Conservation (phyloP, 345 rosid genomes). For the Boechera stricta region DNA sequence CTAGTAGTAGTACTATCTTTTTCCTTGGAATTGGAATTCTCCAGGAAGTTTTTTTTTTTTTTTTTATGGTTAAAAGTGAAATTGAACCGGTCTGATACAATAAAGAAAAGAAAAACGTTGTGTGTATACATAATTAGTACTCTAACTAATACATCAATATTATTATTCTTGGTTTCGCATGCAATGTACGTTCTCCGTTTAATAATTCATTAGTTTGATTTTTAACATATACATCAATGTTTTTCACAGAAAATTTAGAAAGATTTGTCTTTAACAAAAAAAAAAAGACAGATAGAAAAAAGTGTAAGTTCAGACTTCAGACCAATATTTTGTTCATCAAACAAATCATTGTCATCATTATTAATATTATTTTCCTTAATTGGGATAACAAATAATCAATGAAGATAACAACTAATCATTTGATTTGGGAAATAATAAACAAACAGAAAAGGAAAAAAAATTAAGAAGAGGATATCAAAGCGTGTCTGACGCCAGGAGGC, state of each 20-base stretch:
- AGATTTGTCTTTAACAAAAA: not conserved
- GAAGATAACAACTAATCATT: constrained; percentile 13
- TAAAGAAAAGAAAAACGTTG: not conserved
- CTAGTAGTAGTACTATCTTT: not conserved
- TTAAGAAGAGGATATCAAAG: constrained; percentile 35
- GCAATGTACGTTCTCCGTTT: constrained; percentile 3
- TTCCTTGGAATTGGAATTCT: not conserved
- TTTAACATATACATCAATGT: constrained; percentile 3
- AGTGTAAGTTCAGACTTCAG: not conserved
- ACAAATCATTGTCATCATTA: constrained; percentile 35
- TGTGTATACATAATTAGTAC: constrained; percentile 5
- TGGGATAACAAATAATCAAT: constrained; percentile 30
- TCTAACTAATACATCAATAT: not conserved
- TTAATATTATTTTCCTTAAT: constrained; percentile 24
- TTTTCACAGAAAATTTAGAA: not conserved
- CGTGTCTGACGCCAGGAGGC: constrained; percentile 49
- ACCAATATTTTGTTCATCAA: constrained; percentile 18
- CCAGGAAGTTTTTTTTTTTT: too few relatives aligned
- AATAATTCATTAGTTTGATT: not conserved
- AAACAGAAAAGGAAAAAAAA: constrained; percentile 26
- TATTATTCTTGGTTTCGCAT: constrained; percentile 14
- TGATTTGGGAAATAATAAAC: constrained; percentile 24
- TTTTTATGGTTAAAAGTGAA: not conserved
- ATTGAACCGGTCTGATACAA: not conserved
- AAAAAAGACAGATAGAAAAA: not conserved